These are phyloP conservation scores for Adansonia digitata DNA, from an alignment of 345 rosid species.

Conservation along the genomic window DNA sequence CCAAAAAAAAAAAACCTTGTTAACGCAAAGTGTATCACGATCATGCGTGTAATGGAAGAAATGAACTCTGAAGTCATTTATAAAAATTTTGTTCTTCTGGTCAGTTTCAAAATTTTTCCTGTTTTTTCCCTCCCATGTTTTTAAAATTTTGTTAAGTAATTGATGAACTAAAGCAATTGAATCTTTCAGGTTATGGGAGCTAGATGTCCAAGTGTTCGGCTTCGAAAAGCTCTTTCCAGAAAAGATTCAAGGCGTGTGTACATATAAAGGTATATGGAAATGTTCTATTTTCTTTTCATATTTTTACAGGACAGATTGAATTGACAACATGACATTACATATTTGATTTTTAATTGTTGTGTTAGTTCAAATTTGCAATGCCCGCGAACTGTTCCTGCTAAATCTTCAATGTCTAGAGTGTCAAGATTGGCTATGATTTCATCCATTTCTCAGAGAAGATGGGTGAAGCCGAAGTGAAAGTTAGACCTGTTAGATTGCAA, in stretches of 20 bases:
- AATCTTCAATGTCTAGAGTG: slow-evolving; percentile 57
- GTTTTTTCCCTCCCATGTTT: not conserved
- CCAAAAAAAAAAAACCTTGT: not conserved
- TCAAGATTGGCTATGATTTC: slow-evolving; percentile 71
- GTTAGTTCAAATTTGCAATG: slow-evolving; percentile 47
- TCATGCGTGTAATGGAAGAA: slow-evolving; percentile 33
- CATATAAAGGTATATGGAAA: slow-evolving; percentile 17
- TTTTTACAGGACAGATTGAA: no score
- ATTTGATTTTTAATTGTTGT: slow-evolving; percentile 1
- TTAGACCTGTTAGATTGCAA: slow-evolving; percentile 19
- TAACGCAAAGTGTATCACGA: not conserved
- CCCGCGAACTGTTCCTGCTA: slow-evolving; percentile 83
- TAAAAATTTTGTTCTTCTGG: slow-evolving; percentile 84
- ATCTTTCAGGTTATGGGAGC: slow-evolving; percentile 85
- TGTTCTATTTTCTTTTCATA: no score
- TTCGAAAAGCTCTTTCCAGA: slow-evolving; percentile 43
- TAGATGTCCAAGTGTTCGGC: slow-evolving; percentile 79
- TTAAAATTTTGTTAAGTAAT: no score
- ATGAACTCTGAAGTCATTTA: slow-evolving; percentile 80
- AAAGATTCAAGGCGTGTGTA: slow-evolving; percentile 44
- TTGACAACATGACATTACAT: not conserved
- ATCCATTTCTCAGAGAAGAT: slow-evolving; percentile 54
- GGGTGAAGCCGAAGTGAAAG: slow-evolving; percentile 38
- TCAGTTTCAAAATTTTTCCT: slow-evolving; percentile 24
- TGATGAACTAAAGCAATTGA: slow-evolving; percentile 12